Evolutionary conservation across 2,329 filamentous ascomycete species (phyloP), one percentile per base, ranked within the genome.

Genomic region (Microsporum audouinii): DNA sequence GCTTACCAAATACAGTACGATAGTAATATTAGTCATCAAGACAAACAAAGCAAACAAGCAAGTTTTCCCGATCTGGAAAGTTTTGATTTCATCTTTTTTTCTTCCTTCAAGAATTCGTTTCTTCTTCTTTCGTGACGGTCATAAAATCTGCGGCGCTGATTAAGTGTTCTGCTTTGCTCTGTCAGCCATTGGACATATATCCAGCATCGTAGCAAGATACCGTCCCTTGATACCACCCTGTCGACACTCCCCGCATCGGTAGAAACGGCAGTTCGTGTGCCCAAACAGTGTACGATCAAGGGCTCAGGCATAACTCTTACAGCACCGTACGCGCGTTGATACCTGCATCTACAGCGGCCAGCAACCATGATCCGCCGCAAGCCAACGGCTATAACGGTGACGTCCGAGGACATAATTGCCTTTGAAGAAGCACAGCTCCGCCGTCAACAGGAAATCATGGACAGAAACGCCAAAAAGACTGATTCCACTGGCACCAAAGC

Each of bases 341-440:
- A 23, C 17, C 17, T 23, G 17, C 17, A 23, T 23, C 17, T 23
- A 23, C 17, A 23, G 17, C 17, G 17, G 17, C 1, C 49, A 29
- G 41, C 33, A 57, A 71, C 55, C 8, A 80, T 80, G 78, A 76
- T 80, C 61, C 78, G 78, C 63, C 76, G 78, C 63, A 78, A 78
- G 64, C 78, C 78, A 33, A 80, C 78, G 27, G 75, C 77, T n/a
- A 76, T 80, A 51, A 75, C 77, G 49, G 71, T 80, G 27, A 79
- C 78, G 0, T 70, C 73, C 2, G 78, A 79, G 69, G 78, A 80
- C 64, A 68, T 80, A 31, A 68, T 72, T 14, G 66, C 73, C n/a
- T 78, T 79, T 61, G 77, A 79, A 68, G 75, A 80, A 63, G 61
- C 69, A 17, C 72, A 71, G 58, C 64, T 71, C 12, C 72, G 69